Conservation (phyloP, 805 yeast genomes). For the Candida qinlingensis region DNA sequence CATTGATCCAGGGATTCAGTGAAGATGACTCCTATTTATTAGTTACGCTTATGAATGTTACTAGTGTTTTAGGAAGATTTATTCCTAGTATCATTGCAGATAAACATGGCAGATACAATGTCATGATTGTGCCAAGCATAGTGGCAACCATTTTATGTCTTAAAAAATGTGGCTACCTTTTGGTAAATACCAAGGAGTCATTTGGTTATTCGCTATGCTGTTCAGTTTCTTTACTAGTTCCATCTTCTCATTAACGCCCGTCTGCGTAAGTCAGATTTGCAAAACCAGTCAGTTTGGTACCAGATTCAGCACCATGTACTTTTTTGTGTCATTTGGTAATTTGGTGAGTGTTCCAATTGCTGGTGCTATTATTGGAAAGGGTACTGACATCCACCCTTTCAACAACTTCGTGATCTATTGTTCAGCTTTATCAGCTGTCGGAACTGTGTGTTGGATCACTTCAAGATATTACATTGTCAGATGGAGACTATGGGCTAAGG, state of each 20-base stretch:
- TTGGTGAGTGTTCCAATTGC: conserved; percentile 44
- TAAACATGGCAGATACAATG: conserved; percentile 41
- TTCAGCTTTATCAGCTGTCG: conserved; percentile 9
- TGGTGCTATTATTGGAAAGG: conserved; percentile 40
- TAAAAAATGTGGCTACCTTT: conserved; percentile 33
- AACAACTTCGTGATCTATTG: conserved; percentile 25
- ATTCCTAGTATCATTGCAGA: conserved; percentile 31
- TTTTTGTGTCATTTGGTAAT: conserved; percentile 48
- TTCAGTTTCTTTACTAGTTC: conserved; percentile 52
- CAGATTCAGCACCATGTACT: conserved; percentile 51
- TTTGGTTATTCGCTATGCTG: conserved; percentile 36
- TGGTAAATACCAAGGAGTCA: conserved; percentile 26
- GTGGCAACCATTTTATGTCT: conserved; percentile 31
- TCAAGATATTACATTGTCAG: conserved; percentile 12
- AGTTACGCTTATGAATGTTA: conserved; percentile 35
- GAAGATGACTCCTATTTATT: conserved; percentile 33
- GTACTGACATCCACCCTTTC: conserved; percentile 19
- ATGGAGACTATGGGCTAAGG: conserved; percentile 9
- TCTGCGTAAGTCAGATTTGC: conserved; percentile 51
- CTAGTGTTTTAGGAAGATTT: conserved; percentile 30
- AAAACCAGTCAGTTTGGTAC: conserved; percentile 46
- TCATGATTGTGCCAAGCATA: conserved; percentile 31
- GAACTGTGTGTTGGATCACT: conserved; percentile 5
- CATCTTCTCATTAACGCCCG: conserved; percentile 30
- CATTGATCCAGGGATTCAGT: conserved; percentile 14